Evolutionary conservation across 352 stramenopile genomes (phyloP), one percentile per base, ranked within the genome.

Genomic region (Peronosclerospora sorghi): DNA sequence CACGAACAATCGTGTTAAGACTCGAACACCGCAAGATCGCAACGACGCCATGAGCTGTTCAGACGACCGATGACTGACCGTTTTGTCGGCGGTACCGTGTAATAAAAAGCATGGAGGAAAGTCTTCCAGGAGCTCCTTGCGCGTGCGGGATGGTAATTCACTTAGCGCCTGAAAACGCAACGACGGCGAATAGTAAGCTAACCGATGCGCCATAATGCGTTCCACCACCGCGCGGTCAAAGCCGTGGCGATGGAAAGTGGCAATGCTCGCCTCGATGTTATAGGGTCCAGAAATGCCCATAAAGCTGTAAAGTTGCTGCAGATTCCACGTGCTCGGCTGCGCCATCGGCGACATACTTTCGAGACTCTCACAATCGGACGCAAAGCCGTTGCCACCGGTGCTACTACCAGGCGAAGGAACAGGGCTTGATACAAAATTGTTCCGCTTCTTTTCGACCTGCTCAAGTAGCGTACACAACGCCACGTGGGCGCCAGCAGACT

Each of bases 401-500:
- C 42, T 61, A 48, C 43, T 48, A 17, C 43, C 51, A 34, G 56
- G 45, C 17, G 56, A 52, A 13, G 36, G 6, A 29, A 26, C 28
- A 23, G 8, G 36, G 15, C 19, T 48, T 30, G 49, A 23, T 27
- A 49, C 23, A 15, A 32, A 48, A 17, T 32, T 51, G 8, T 38
- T 59, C 20, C 54, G 49, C 35, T 63, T 68, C 24, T 65, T 75
- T 55, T 83, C 73, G 3, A 86, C 65, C 48, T 83, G 83, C 35
- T 79, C 68, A 4, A 95, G 52, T 13, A 96, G 44, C 2, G 80
- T 62, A 17, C 72, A 85, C 30, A 81, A 62, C 6, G 73, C 68
- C 14, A 97, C 73, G 57, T 97, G 88, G 1, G 85, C 88, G 2
- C 87, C 88, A 2, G 88, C 88, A 12, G 69, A 91, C 59, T 97